phyloP scores from a whole-genome alignment of 2,329 filamentous ascomycete species.

The Blastomyces emzantsi region DNA sequence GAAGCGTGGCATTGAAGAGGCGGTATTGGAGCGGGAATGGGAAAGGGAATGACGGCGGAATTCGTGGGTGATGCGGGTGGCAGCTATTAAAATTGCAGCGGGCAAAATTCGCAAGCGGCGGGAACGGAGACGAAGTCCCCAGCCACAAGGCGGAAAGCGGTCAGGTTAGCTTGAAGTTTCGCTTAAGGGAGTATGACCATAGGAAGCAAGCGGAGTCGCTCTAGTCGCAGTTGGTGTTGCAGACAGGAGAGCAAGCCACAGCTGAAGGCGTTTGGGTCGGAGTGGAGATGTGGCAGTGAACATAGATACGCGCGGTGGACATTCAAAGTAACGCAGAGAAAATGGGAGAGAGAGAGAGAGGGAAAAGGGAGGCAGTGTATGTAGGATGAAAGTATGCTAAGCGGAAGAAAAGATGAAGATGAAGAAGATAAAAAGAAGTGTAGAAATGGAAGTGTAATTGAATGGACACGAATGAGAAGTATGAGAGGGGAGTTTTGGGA shows the following conservation, averaged over 20 bases:
- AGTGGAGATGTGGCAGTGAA: constrained; percentile 2
- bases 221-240: too few relatives aligned
- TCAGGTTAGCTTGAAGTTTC: background rate
- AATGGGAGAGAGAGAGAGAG: too few relatives aligned
- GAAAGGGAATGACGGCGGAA: constrained; percentile 13
- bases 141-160: constrained; percentile 7
- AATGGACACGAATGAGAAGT: background rate
- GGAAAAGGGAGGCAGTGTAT: background rate
- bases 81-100: background rate
- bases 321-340: background rate
- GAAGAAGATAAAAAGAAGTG: background rate
- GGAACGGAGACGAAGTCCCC: background rate
- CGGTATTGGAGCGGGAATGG: constrained; percentile 5
- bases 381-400: background rate
- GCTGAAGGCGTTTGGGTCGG: background rate
- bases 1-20: constrained; percentile 11
- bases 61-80: constrained; percentile 14
- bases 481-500: background rate
- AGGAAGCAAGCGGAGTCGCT: too few relatives aligned
- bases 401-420: background rate
- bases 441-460: background rate
- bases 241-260: constrained; percentile 3
- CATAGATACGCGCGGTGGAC: background rate
- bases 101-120: background rate
- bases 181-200: background rate